Evolutionary conservation across 2,329 filamentous ascomycete genomes (phyloP), one percentile per base, ranked within the genome.

Genomic region (Pezicula rhizophila): DNA sequence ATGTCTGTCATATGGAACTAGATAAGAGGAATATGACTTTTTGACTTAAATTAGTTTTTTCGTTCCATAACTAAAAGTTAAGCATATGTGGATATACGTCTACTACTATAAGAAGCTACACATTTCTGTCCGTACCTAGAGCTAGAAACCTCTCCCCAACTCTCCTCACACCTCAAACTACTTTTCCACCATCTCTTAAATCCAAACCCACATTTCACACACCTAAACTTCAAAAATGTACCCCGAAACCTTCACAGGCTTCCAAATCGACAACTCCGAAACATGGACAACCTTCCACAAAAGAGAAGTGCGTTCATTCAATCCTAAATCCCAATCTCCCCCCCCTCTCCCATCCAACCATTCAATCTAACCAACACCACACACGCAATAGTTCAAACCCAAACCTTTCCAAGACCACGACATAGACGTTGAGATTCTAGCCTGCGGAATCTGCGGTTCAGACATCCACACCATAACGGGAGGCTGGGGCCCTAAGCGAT

Each of bases 341-440:
- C 2, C 41, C 20, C 14, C 34, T 20, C n/a, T 31, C 6, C 33
- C 26, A 39, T 45, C 26, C 42, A 26, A 17, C 17, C 34, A 34
- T 35, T 33, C 11, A 34, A 40, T 33, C 11, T 4, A 26, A 89
- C 73, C 89, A 88, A 33, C 20, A 17, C 2, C 17, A n/a, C 23
- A 23, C 23, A 23, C 35, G 4, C 35, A 25, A 43, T 18, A 53
- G 51, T 42, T 51, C 73, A 78, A 84, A 60, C 81, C 90, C 53
- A 92, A 93, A 74, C 85, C 85, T n/a, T 93, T 93, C 65, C 87
- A 84, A 59, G 86, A 90, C 64, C 77, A 88, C 68, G 88, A 95
- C 63, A 80, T 95, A 60, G 89, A 95, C 63, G 79, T 95, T 68
- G 84, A 89, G 73, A 84, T 95, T 61, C 85, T 91, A 56, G 83